Base-by-base conservation (phyloP, 768 basidiomycete genomes). In the Amanita muscaria region DNA sequence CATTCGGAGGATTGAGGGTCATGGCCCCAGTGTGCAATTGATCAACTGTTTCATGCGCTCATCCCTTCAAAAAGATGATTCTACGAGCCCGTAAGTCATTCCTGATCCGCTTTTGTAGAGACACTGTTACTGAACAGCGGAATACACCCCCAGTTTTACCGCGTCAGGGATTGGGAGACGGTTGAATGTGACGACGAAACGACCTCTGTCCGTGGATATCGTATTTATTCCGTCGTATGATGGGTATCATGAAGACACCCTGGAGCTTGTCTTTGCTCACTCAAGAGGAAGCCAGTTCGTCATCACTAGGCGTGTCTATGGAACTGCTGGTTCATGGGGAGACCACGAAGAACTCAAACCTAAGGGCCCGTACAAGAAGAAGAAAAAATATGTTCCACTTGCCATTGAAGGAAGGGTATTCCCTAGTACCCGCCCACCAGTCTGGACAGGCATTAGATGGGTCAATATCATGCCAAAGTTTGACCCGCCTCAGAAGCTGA, bases 271-370 rank as follows among this genome's bases (percentile, higher is more conserved):
- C 2, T 77, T 79, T 47, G 50, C 62, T 33, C 64, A 74, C 41
- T 45, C 52, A 0, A 47, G 51, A 3, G 50, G 53, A 23, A 48
- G 59, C 16, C 63, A 61, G 2, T 79, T 79, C 54, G 51, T 70
- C 30, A 76, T 79, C 42, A 65, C 66, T 0, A 69, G 79, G 2
- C 56, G 52, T 5, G 49, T 80, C 1, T 45, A 51, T 19, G 76
- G 69, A 8, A 68, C 69, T 4, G 68, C 77, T 23, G 79, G 79
- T 1, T 67, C 64, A 7, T 50, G 56, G 19, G 70, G 64, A 7
- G 77, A 80, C 50, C 65, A 75, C 38, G 73, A 74, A 12, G 57
- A 59, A 2, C 59, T 80, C 21, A 63, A 64, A 44, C 64, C 78
- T 0, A 64, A 54, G 32, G 62, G 64, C 0, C 72, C 76, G 1